Evolutionary conservation across 345 rosid genomes (phyloP), one percentile per base, ranked within the genome.

Genomic region (Physaria fendleri): DNA sequence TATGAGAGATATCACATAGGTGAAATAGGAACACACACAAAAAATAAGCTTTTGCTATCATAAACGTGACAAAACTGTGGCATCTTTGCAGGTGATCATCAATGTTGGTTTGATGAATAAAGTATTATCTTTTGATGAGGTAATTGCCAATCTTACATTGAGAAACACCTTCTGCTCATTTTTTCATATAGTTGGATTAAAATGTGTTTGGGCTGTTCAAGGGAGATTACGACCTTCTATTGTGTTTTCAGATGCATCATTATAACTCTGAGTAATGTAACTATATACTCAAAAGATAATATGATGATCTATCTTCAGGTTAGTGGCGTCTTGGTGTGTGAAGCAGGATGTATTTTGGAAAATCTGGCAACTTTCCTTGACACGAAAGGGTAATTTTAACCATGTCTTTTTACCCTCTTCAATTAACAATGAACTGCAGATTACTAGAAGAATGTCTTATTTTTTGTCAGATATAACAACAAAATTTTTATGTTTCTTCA

Each of bases 101-200:
- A 87, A 76, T 74, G 55, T 83, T 65, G 74, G 94, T 71, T 80
- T 78, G 46, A 89, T 93, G 99, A 83, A 82, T 60, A 82, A 82
- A 33, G 73, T 89, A 56, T 55, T 85, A 42, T 60, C 88, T 56
- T 87, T 93, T 71, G 94, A 93, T 34, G 69, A 93, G 91, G 95
- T 92, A 72, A 62, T 4, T 33, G 8, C 13, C 3, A n/a, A 12
- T 30, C 48, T 15, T 21, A 50, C 22, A 24, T 41, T 33, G 4
- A 22, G 11, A 46, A n/a, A 12, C 3, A 35, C 16, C 22, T 11
- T 25, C 16, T 63, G 34, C 13, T 41, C 18, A n/a, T n/a, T 3
- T 22, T 20, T 27, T 11, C 3, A 0, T 9, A 9, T 23, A 15
- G 1, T 59, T 18, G 8, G 33, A 11, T 21, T 16, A 14, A 17